phyloP scores from a whole-genome alignment of 352 stramenopile genomes.

The Pythium phragmiticola region DNA sequence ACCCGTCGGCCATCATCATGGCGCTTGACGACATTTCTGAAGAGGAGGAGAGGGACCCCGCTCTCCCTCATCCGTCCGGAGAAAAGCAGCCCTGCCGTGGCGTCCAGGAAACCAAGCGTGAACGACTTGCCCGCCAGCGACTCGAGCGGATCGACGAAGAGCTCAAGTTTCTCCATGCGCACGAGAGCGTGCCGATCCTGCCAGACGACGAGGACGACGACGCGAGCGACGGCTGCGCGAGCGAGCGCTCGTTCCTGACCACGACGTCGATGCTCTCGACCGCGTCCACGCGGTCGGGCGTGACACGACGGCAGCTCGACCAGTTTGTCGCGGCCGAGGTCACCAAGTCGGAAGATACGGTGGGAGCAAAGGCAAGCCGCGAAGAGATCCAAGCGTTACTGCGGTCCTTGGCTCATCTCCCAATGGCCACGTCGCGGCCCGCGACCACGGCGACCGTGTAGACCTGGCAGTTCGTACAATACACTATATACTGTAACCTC shows the following conservation, averaged over 20 bases:
- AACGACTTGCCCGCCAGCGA: slow-evolving; percentile 41
- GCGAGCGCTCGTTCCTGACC: slow-evolving; percentile 49
- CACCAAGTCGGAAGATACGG: slow-evolving; percentile 19
- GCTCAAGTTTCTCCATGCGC: slow-evolving; percentile 49
- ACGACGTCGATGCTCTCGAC: slow-evolving; percentile 39
- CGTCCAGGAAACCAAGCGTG: slow-evolving; percentile 45
- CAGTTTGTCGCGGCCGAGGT: slow-evolving; percentile 47
- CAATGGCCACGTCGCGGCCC: slow-evolving; percentile 11
- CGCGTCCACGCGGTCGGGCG: slow-evolving; percentile 47
- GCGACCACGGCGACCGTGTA: background rate
- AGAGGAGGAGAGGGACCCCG: slow-evolving; percentile 11
- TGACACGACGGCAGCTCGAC: slow-evolving; percentile 56
- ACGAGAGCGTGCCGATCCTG: slow-evolving; percentile 45
- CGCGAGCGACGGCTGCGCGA: slow-evolving; percentile 32
- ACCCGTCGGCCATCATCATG: slow-evolving; percentile 33
- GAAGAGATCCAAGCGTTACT: slow-evolving; percentile 50
- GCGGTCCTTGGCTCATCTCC: slow-evolving; percentile 32
- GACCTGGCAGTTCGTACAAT: background rate
- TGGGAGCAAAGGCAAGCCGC: slow-evolving; percentile 31
- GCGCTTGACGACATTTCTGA: slow-evolving; percentile 26
- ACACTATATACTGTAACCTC: background rate
- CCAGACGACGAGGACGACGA: slow-evolving; percentile 35
- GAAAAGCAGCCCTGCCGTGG: slow-evolving; percentile 24
- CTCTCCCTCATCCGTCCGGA: background rate
- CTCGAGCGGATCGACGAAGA: slow-evolving; percentile 58